A percentile compares a stretch with the other conserved stretches of the same genome.
These are phyloP conservation scores for Neonectria faginata DNA, from an alignment of 2,329 filamentous ascomycete species.

Conservation along the genomic window DNA sequence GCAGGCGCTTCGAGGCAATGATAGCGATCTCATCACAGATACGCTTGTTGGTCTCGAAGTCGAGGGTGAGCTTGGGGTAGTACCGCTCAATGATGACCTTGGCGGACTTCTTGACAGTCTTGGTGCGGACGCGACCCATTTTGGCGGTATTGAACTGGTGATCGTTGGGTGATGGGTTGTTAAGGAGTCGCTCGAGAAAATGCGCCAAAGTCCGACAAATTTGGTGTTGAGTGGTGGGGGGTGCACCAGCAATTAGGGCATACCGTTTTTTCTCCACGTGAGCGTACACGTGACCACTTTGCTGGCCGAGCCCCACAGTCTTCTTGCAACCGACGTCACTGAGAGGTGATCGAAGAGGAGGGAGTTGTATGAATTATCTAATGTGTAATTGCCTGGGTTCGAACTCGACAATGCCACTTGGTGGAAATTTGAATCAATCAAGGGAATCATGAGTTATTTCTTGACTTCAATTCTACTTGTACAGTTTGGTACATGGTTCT, in stretches of 20 bases:
- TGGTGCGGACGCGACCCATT: conserved; percentile 78
- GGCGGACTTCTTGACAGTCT: conserved; percentile 82
- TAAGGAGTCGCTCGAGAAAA: conserved; percentile 45
- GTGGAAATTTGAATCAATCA: conserved; percentile 32
- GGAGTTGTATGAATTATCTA: not conserved
- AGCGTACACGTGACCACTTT: conserved; percentile 39
- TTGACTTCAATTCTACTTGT: conserved; percentile 48
- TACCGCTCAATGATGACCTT: conserved; percentile 99
- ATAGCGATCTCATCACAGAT: conserved; percentile 99
- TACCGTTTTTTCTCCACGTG: conserved; percentile 34
- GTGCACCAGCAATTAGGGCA: conserved; percentile 48
- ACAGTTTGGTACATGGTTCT: conserved; percentile 47
- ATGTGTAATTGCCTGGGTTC: not conserved
- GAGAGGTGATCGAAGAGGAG: not conserved
- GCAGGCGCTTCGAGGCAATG: conserved; percentile 97
- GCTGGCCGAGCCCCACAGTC: not conserved
- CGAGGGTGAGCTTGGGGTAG: conserved; percentile 97
- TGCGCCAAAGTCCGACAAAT: conserved; percentile 40
- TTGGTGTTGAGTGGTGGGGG: conserved; percentile 47
- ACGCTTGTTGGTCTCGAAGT: conserved; percentile 99
- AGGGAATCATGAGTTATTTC: conserved; percentile 32
- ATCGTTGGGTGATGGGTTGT: conserved; percentile 51
- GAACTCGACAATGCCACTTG: not conserved
- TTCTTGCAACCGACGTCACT: not conserved
- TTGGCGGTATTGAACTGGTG: conserved; percentile 64